phyloP scores from a whole-genome alignment of 129 eudicot genomes.

The Sambucus nigra region DNA sequence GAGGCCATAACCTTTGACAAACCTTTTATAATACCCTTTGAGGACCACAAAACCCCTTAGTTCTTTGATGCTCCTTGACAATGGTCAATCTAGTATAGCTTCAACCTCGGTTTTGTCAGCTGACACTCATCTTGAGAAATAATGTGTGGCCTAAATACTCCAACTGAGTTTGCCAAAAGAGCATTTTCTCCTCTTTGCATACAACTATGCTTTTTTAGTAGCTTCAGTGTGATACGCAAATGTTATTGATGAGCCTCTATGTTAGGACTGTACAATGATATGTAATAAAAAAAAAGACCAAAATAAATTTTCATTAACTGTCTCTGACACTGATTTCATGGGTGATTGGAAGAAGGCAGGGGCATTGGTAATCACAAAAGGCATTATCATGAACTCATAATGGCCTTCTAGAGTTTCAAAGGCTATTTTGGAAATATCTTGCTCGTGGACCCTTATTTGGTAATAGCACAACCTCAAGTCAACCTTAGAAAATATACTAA shows the following conservation, averaged over 20 bases:
- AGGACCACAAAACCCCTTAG: conserved; percentile 2
- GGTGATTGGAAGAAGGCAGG: not conserved
- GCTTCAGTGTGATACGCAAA: not conserved
- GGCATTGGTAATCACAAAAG: not conserved
- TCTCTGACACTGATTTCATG: not conserved
- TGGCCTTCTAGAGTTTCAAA: not conserved
- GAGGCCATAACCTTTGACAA: not conserved
- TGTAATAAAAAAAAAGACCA: conserved; percentile 2
- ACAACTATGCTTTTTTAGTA: not conserved
- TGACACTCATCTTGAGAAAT: not conserved
- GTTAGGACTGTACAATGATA: not conserved
- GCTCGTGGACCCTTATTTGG: not conserved
- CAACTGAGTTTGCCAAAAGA: not conserved
- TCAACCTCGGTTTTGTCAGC: not conserved
- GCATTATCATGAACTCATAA: not conserved
- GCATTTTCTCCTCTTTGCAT: not conserved
- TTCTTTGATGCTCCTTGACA: not conserved
- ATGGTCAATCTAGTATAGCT: not conserved
- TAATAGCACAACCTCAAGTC: not conserved
- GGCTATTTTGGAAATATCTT: not conserved
- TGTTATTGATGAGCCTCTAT: not conserved
- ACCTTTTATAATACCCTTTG: not conserved
- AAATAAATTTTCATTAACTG: not conserved
- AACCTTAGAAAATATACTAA: not conserved
- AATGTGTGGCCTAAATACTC: not conserved